Percentiles rank a stretch among this genome's conserved stretches.
Conservation (phyloP, 176 grass and related monocot genomes). For the Miscanthus lutarioriparius region DNA sequence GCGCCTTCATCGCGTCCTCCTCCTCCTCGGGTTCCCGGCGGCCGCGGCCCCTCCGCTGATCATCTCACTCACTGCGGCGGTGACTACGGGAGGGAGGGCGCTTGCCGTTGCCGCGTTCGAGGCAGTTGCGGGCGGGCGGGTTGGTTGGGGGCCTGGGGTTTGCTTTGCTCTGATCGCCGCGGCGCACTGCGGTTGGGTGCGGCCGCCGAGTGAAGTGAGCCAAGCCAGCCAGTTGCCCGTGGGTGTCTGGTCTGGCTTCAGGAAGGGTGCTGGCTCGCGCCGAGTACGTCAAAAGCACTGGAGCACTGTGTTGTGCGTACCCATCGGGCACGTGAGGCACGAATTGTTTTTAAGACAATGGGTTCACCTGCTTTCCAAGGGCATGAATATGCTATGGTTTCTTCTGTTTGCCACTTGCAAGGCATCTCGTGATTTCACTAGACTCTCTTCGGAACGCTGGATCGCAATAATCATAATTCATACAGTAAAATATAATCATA, state of each 20-base stretch:
- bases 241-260: too few relatives aligned
- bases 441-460: not conserved
- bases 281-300: not conserved
- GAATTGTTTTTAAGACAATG: not conserved
- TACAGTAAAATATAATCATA: not conserved
- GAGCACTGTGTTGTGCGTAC: too few relatives aligned
- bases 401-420: not conserved
- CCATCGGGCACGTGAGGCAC: not conserved
- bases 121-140: not conserved
- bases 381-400: not conserved
- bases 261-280: not conserved
- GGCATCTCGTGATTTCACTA: not conserved
- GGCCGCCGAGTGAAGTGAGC: not conserved
- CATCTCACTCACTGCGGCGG: conserved; percentile 22
- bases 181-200: not conserved
- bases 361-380: not conserved
- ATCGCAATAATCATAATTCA: too few relatives aligned
- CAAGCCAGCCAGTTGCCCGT: not conserved
- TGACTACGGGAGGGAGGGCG: not conserved
- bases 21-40: not conserved
- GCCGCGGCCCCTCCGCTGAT: conserved; percentile 8
- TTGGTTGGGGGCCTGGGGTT: not conserved
- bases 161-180: not conserved
- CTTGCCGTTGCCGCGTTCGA: not conserved
- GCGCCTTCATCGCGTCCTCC: conserved; percentile 55